Conservation (phyloP, 176 grass and related monocot species). For the Paspalum notatum region DNA sequence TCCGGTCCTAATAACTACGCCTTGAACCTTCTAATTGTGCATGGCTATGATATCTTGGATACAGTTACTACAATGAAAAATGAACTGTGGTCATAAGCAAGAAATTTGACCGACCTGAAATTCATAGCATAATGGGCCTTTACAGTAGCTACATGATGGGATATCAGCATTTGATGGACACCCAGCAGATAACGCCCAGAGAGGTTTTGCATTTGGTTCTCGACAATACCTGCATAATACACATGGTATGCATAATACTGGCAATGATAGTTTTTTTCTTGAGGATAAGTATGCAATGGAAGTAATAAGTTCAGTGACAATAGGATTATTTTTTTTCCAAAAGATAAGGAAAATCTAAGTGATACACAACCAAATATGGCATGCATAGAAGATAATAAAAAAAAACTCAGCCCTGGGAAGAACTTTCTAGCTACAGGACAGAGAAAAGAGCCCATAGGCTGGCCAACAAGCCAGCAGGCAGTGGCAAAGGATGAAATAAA, state of each 20-base stretch:
- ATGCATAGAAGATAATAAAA: neutral
- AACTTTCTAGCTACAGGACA: no score
- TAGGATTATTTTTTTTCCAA: constrained; percentile 1
- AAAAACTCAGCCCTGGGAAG: no score
- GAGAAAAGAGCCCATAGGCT: no score
- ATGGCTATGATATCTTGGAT: neutral
- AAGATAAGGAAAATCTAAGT: neutral
- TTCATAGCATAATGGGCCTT: constrained; percentile 79
- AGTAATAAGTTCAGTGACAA: constrained; percentile 15
- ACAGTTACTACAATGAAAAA: constrained; percentile 26
- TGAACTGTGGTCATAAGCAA: neutral
- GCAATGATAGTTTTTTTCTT: neutral
- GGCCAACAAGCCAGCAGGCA: no score
- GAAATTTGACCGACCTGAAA: constrained; percentile 77
- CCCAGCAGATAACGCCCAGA: constrained; percentile 76
- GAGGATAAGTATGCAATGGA: constrained; percentile 7
- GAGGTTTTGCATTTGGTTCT: constrained; percentile 72
- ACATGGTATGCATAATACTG: neutral
- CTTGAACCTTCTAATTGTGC: constrained; percentile 11
- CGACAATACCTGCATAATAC: constrained; percentile 70
- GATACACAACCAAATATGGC: constrained; percentile 9
- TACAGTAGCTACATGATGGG: constrained; percentile 74
- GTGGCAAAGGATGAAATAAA: no score
- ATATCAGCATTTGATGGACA: constrained; percentile 63
- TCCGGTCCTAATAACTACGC: no score